Evolutionary conservation across 768 basidiomycete species (phyloP), one percentile per base, ranked within the genome.

Genomic region (Hortiboletus campestris): DNA sequence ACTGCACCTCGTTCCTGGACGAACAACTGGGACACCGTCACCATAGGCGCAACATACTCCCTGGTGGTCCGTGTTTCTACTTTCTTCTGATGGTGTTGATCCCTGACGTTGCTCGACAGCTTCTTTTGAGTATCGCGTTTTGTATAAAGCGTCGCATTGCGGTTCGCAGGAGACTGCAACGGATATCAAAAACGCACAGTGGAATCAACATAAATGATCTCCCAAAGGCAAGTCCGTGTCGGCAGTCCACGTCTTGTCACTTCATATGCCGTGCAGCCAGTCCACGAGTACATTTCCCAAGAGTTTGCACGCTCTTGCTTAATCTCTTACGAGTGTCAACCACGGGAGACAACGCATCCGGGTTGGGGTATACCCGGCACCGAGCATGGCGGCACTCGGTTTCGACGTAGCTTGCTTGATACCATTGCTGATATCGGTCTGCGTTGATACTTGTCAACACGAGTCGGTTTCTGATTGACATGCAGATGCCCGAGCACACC

Each of bases 301-400:
- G 90, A 93, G 65, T 90, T 85, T 67, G 78, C 84, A n/a, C 85
- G 90, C 25, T 75, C 84, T 19, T 89, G 87, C 69, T 73, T 90
- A 39, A 78, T 91, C 60, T 77, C 84, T 10, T 83, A 86, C 70
- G 84, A 87, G 69, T 85, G 86, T 31, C 77, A 85, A 58, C 89
- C 90, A 20, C 83, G 81, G 68, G 80, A 82, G 51, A 80, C 79
- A 5, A 70, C 75, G 62, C 88, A 87, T 61, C 81, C 83, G 41
- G 90, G 90, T 13, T 91, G 89, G 89, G 89, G 90, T 22, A 73
- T 76, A 60, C 88, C 67, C 81, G 88, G 85, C 35, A 85, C 83
- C 7, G 78, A 79, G 60, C 80, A 82, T 68, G 80, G 75, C 17
- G 86, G 81, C 35, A 68, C 84, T 25, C 79, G 81, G 39, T 91